Percentiles rank a stretch among this genome's conserved stretches.
These are phyloP conservation scores for Suhomyces kunorum DNA, from an alignment of 1,139 yeast species.

Conservation along the genomic window DNA sequence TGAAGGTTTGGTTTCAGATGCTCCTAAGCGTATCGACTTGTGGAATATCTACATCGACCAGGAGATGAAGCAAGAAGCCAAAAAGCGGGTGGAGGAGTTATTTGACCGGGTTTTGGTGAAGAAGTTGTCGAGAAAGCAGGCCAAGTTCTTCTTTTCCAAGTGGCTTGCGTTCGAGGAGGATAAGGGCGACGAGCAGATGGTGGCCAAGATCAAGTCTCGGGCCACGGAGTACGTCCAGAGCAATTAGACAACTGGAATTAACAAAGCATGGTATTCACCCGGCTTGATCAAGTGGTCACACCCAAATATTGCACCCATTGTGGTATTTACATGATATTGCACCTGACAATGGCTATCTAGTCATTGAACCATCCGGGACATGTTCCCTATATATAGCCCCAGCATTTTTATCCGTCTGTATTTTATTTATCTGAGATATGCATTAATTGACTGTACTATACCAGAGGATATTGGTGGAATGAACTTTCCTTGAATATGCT, in stretches of 20 bases:
- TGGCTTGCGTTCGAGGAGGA: conserved; percentile 84
- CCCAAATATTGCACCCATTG: no score
- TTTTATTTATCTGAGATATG: conserved; percentile 1
- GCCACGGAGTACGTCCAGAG: conserved; percentile 73
- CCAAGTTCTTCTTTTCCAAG: conserved; percentile 90
- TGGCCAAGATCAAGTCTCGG: conserved; percentile 85
- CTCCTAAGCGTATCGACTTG: conserved; percentile 86
- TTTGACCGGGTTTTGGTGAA: conserved; percentile 75
- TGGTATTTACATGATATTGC: no score
- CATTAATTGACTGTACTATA: not conserved
- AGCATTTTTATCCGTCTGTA: conserved; percentile 9
- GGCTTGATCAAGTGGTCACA: no score
- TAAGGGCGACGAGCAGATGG: conserved; percentile 65
- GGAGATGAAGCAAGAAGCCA: conserved; percentile 66
- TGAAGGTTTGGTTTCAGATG: conserved; percentile 88
- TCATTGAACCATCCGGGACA: no score
- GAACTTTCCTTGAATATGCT: no score
- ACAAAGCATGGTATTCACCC: no score
- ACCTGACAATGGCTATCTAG: no score
- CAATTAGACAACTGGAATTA: no score
- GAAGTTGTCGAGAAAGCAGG: conserved; percentile 85
- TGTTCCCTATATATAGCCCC: conserved; percentile 4
- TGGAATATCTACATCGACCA: conserved; percentile 96
- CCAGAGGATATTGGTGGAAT: not conserved
- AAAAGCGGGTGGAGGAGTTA: conserved; percentile 67